phyloP scores from a whole-genome alignment of 257 asterid genomes.

The Salvia rosmarinus region DNA sequence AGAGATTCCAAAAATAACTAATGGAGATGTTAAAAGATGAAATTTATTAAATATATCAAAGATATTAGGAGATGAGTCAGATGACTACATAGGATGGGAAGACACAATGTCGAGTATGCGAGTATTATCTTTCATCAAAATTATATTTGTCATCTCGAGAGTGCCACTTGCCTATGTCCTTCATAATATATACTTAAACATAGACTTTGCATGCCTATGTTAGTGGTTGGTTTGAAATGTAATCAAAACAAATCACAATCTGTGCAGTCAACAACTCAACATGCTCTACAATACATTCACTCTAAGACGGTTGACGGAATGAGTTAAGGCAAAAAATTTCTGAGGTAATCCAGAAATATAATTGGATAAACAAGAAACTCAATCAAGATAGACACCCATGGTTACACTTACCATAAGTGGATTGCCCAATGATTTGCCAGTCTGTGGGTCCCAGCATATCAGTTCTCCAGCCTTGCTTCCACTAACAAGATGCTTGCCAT shows the following conservation, averaged over 20 bases:
- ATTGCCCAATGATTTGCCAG: conserved; percentile 77
- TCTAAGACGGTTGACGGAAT: background rate
- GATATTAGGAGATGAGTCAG: conserved; percentile 2
- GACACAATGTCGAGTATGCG: background rate
- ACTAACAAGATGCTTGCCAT: conserved; percentile 84
- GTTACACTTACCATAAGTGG: conserved; percentile 65
- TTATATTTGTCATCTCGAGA: background rate
- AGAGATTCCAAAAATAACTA: background rate
- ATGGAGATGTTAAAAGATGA: conserved; percentile 3
- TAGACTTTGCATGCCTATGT: background rate
- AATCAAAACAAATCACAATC: conserved; percentile 1
- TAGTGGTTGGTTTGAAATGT: background rate
- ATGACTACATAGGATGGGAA: background rate
- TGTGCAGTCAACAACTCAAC: background rate
- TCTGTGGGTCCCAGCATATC: conserved; percentile 84
- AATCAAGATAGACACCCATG: conserved; percentile 16
- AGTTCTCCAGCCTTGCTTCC: conserved; percentile 96
- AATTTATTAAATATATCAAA: conserved; percentile 3
- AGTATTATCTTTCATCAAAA: conserved; percentile 4
- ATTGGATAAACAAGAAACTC: conserved; percentile 5
- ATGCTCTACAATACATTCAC: background rate
- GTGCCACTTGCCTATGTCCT: background rate
- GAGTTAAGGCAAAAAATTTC: background rate
- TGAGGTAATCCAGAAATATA: conserved; percentile 1
- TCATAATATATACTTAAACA: background rate